Percentiles rank a stretch among this genome's conserved stretches.
These are phyloP conservation scores for Carex sylvatica DNA, from an alignment of 202 grass and related monocot species.

Conservation along the genomic window DNA sequence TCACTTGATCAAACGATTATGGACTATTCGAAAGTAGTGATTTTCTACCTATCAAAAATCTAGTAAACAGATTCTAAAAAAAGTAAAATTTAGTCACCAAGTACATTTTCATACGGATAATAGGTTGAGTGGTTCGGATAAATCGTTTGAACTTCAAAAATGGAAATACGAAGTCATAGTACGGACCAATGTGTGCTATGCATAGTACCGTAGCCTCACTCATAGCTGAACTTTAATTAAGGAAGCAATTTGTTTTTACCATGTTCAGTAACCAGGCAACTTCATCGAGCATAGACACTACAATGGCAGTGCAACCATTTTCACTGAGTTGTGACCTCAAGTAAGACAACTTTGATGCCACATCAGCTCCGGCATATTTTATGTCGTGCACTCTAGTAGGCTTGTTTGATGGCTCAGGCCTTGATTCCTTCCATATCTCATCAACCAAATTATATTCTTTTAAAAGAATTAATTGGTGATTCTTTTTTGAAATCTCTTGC, in stretches of 20 bases:
- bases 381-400: constrained; percentile 80
- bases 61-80: too few relatives aligned
- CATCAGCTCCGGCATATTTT: constrained; percentile 88
- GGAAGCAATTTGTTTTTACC: constrained; percentile 48
- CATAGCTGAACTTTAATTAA: not conserved
- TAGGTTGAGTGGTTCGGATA: too few relatives aligned
- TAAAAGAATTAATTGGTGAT: constrained; percentile 74
- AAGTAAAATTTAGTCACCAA: too few relatives aligned
- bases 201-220: too few relatives aligned
- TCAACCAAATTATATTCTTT: constrained; percentile 76
- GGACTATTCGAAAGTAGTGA: too few relatives aligned
- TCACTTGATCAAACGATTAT: too few relatives aligned
- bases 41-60: too few relatives aligned
- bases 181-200: too few relatives aligned
- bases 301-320: constrained; percentile 57
- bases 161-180: too few relatives aligned
- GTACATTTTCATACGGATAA: too few relatives aligned
- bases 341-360: constrained; percentile 65
- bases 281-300: constrained; percentile 96
- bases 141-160: too few relatives aligned
- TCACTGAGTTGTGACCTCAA: constrained; percentile 74
- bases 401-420: constrained; percentile 52
- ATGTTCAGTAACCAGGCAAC: constrained; percentile 94
- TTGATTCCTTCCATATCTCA: constrained; percentile 79
- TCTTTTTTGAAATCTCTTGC: constrained; percentile 69